phyloP scores from a whole-genome alignment of 2,329 filamentous ascomycete genomes.

The Colletotrichum australisinense region DNA sequence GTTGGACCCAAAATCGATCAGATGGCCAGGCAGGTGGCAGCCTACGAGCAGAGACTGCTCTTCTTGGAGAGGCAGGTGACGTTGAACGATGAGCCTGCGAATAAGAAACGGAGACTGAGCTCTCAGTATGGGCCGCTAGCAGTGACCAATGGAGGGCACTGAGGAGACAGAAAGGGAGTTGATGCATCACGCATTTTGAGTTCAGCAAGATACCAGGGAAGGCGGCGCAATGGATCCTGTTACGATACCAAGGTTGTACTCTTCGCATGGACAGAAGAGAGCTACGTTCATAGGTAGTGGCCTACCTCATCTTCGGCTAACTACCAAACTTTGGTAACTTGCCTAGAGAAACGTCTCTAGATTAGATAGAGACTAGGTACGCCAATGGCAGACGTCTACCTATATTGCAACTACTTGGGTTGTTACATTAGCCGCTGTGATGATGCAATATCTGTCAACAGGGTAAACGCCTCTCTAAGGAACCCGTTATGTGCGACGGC shows the following conservation, averaged over 20 bases:
- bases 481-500: neutral
- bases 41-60: conserved; percentile 20
- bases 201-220: conserved; percentile 4
- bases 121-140: neutral
- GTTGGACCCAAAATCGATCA: conserved; percentile 15
- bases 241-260: conserved; percentile 14
- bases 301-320: neutral
- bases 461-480: neutral
- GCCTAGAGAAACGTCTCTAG: neutral
- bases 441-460: neutral
- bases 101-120: conserved; percentile 21
- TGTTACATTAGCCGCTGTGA: neutral
- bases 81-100: conserved; percentile 12
- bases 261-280: neutral
- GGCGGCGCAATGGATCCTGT: conserved; percentile 3
- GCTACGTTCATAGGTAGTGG: neutral
- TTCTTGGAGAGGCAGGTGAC: neutral
- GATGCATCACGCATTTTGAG: neutral
- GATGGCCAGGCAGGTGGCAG: conserved; percentile 13
- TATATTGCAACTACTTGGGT: neutral
- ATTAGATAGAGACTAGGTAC: neutral
- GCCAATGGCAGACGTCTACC: neutral
- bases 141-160: conserved; percentile 24
- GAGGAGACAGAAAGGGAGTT: conserved; percentile 9
- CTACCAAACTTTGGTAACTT: neutral